Base-by-base conservation (phyloP, 257 asterid species). In the Lavandula angustifolia region DNA sequence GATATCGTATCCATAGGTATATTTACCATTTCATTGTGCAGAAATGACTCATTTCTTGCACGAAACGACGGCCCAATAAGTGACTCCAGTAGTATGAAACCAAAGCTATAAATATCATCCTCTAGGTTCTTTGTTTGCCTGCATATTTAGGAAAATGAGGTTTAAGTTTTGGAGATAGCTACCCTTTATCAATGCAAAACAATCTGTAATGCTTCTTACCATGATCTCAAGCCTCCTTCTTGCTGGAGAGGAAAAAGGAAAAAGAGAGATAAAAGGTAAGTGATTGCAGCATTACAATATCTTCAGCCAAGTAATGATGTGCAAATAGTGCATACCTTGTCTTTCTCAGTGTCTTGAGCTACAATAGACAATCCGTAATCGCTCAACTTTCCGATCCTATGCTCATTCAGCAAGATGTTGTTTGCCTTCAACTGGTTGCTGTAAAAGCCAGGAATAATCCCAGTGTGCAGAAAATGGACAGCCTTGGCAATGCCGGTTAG, bases 401-500 rank as follows among this genome's bases (percentile, higher is more conserved):
- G 75, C 75, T 84, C 85, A 7, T 79, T 75, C 46, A 87, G 44
- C 81, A 87, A 65, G 54, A 87, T 82, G 71, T 79, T 84, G 58
- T 78, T 81, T 6, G 87, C 75, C 78, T 84, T 84, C 68, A 87
- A 64, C 5, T 79, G 73, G 9, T 87, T 87, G 67, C 79, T 80
- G 73, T 67, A 80, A 54, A 83, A 84, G 17, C 86, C 86, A 11
- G 95, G 89, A 47, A 87, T 82, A n/a, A 84, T 60, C 56, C 92
- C 95, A 4, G 92, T 84, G 74, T 87, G 95, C 68, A 87, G 87
- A 73, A 87, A 87, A 70, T 87, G 95, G 51, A 87, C 87, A 5
- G 95, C 92, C 82, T 82, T 87, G 31, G 95, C 89, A 57, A 82
- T 65, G 58, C 89, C 83, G 7, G 72, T 77, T 14, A 87, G 76